These are phyloP conservation scores for Phytophthora tubulina DNA, from an alignment of 352 stramenopile genomes.

Conservation along the genomic window DNA sequence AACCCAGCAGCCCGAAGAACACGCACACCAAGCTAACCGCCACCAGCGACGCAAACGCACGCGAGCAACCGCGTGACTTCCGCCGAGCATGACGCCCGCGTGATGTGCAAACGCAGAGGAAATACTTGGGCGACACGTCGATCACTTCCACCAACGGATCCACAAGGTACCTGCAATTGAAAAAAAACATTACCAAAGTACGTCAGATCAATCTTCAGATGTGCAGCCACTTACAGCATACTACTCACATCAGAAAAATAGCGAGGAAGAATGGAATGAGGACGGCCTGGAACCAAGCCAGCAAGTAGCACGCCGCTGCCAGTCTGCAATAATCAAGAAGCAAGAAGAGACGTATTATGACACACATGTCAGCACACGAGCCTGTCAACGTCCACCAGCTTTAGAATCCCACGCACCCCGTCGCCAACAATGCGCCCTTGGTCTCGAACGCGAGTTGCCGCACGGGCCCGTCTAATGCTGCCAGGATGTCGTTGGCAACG, in stretches of 20 bases:
- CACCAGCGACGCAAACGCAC: slow-evolving; percentile 83
- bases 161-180: slow-evolving; percentile 73
- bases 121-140: slow-evolving; percentile 89
- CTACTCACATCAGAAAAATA: slow-evolving; percentile 86
- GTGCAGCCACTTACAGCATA: neutral
- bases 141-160: slow-evolving; percentile 90
- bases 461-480: slow-evolving; percentile 69
- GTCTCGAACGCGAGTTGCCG: slow-evolving; percentile 81
- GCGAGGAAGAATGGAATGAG: slow-evolving; percentile 90
- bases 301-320: slow-evolving; percentile 79
- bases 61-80: slow-evolving; percentile 83
- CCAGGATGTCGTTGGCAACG: slow-evolving; percentile 67
- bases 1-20: slow-evolving; percentile 88
- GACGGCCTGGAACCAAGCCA: slow-evolving; percentile 88
- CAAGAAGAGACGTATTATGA: too few relatives aligned
- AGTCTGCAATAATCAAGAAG: slow-evolving; percentile 47
- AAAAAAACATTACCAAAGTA: neutral
- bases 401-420: slow-evolving; percentile 54
- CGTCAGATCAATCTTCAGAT: slow-evolving; percentile 1
- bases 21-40: slow-evolving; percentile 88
- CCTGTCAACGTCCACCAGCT: neutral
- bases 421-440: slow-evolving; percentile 85
- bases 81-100: slow-evolving; percentile 74
- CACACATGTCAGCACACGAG: slow-evolving; percentile 5
- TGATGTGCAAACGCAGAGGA: slow-evolving; percentile 88